A percentile compares a stretch with the other conserved stretches of the same genome.
Evolutionary conservation across 371 early-diverging fungal species (phyloP).

Genomic region (Blakeslea trispora): DNA sequence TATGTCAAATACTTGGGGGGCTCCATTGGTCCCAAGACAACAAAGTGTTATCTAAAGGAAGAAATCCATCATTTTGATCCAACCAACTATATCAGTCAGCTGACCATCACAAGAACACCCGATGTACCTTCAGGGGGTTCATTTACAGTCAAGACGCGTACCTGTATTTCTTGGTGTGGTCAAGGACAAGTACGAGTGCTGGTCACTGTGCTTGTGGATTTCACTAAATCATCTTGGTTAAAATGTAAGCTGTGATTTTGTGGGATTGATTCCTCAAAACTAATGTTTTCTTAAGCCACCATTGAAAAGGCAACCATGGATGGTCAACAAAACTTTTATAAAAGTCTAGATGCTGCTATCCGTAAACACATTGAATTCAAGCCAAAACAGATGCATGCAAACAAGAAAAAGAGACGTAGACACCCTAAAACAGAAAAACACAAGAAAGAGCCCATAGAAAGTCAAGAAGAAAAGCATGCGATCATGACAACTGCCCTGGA

Average conservation of each 20-base stretch:
- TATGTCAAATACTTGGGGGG: conserved; percentile 42
- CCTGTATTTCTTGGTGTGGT: conserved; percentile 80
- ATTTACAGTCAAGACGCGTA: conserved; percentile 74
- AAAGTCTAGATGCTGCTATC: conserved; percentile 44
- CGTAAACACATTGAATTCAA: conserved; percentile 8
- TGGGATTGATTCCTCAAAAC: not conserved
- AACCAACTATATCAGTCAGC: conserved; percentile 52
- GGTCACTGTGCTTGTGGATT: conserved; percentile 71
- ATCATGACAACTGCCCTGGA: too few relatives aligned
- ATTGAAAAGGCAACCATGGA: conserved; percentile 42
- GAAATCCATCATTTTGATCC: conserved; percentile 59
- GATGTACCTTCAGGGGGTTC: conserved; percentile 82
- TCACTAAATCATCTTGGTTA: conserved; percentile 72
- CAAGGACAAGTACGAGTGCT: conserved; percentile 58
- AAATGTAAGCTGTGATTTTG: conserved; percentile 54
- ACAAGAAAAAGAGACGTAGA: not conserved
- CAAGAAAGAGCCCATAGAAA: conserved; percentile 4
- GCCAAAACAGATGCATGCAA: conserved; percentile 8
- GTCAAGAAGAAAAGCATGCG: too few relatives aligned
- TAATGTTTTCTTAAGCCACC: conserved; percentile 10
- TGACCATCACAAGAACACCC: conserved; percentile 74
- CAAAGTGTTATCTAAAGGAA: conserved; percentile 66
- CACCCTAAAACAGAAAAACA: conserved; percentile 5
- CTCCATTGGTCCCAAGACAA: conserved; percentile 67
- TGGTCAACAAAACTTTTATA: conserved; percentile 62